Evolutionary conservation across 768 basidiomycete genomes (phyloP).

Genomic region (Agaricus blazei): DNA sequence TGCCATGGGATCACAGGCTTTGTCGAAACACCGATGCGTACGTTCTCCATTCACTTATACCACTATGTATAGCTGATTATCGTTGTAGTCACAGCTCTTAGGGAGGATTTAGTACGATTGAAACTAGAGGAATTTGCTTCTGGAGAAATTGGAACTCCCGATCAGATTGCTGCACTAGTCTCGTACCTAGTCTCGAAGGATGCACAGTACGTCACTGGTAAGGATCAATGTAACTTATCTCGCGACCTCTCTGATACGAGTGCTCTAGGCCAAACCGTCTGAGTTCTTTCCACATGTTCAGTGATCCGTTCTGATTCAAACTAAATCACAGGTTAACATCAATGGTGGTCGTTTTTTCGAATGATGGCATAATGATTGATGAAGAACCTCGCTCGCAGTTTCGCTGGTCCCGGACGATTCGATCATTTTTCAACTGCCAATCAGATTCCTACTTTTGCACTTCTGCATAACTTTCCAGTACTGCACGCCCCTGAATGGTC

Average conservation of each 20-base stretch:
- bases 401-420: not conserved
- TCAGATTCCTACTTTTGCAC: no score
- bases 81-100: not conserved
- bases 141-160: not conserved
- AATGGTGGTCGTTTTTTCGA: conserved; percentile 13
- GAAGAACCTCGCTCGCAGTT: conserved; percentile 1
- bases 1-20: not conserved
- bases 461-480: no score
- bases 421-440: no score
- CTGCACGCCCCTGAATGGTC: no score
- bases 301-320: not conserved
- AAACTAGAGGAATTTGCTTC: not conserved
- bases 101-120: not conserved
- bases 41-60: not conserved
- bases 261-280: not conserved
- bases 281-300: not conserved
- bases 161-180: conserved; percentile 16
- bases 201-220: conserved; percentile 16
- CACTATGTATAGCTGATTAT: not conserved
- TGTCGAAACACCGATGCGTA: conserved; percentile 5
- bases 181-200: conserved; percentile 19
- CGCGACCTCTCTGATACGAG: not conserved
- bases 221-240: not conserved
- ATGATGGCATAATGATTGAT: not conserved
- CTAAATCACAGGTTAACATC: not conserved